These are phyloP conservation scores for Populus alba DNA, from an alignment of 345 rosid genomes.

Conservation along the genomic window DNA sequence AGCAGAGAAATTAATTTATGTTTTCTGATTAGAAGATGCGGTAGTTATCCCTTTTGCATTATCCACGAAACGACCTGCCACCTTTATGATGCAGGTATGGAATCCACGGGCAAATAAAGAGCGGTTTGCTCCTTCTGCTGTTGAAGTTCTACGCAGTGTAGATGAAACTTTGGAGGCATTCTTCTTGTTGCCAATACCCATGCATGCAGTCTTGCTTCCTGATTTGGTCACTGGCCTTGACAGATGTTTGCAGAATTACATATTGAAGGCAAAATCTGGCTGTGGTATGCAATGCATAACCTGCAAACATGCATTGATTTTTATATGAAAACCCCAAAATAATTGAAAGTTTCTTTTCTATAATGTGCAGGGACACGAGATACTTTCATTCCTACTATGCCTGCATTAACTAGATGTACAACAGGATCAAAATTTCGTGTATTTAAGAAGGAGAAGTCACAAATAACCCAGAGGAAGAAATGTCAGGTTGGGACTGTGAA, in stretches of 20 bases:
- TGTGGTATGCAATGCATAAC: constrained; percentile 52
- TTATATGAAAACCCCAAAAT: not conserved
- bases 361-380: constrained; percentile 58
- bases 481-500: constrained; percentile 50
- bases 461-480: constrained; percentile 46
- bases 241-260: constrained; percentile 44
- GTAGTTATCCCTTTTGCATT: not conserved
- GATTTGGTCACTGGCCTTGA: constrained; percentile 82
- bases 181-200: constrained; percentile 91
- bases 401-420: constrained; percentile 79
- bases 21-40: not conserved
- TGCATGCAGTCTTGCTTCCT: constrained; percentile 83
- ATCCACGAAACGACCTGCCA: not conserved
- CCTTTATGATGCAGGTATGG: constrained; percentile 55
- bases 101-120: constrained; percentile 60
- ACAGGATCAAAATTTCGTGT: constrained; percentile 67
- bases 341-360: not conserved
- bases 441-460: constrained; percentile 68
- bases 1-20: not conserved
- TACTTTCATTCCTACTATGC: constrained; percentile 65
- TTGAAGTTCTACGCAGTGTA: constrained; percentile 67
- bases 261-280: constrained; percentile 80
- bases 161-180: constrained; percentile 87
- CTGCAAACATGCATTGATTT: not conserved
- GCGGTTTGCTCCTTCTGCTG: constrained; percentile 75